Percentiles rank a stretch among this genome's conserved stretches.
Evolutionary conservation across 495 filamentous ascomycete genomes (phyloP).

Genomic region (Aspergillus nidulans): DNA sequence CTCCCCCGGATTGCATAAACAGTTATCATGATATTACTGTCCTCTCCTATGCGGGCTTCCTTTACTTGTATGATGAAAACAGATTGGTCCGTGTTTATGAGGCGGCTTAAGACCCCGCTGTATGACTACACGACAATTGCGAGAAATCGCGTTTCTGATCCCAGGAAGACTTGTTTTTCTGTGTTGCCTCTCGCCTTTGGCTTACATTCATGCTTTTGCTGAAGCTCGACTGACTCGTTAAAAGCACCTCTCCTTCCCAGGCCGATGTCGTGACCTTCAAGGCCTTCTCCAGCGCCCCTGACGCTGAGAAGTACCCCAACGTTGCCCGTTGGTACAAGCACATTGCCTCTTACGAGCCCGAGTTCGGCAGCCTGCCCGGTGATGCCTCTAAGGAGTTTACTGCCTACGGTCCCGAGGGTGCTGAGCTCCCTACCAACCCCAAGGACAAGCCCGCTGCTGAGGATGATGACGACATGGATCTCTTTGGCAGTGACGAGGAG

Average conservation of each 20-base stretch:
- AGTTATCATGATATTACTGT: constrained; percentile 10
- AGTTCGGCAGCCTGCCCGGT: constrained; percentile 86
- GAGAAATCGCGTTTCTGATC: constrained; percentile 81
- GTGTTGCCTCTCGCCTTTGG: constrained; percentile 10
- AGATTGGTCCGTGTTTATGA: constrained; percentile 99
- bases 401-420: constrained; percentile 82
- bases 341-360: constrained; percentile 82
- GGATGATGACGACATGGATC: constrained; percentile 75
- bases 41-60: constrained; percentile 13
- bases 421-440: constrained; percentile 71
- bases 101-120: constrained; percentile 95
- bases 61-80: constrained; percentile 70
- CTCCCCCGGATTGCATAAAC: constrained; percentile 14
- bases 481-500: constrained; percentile 94
- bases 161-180: constrained; percentile 13
- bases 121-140: constrained; percentile 76
- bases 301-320: constrained; percentile 82
- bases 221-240: constrained; percentile 27
- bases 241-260: constrained; percentile 80
- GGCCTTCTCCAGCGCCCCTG: constrained; percentile 70
- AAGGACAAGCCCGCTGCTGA: constrained; percentile 68
- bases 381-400: constrained; percentile 85
- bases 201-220: neutral
- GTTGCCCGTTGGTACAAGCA: constrained; percentile 98
- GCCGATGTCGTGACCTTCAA: constrained; percentile 95